Evolutionary conservation across 805 yeast species (phyloP).

Genomic region (Saturnispora serradocipensis): DNA sequence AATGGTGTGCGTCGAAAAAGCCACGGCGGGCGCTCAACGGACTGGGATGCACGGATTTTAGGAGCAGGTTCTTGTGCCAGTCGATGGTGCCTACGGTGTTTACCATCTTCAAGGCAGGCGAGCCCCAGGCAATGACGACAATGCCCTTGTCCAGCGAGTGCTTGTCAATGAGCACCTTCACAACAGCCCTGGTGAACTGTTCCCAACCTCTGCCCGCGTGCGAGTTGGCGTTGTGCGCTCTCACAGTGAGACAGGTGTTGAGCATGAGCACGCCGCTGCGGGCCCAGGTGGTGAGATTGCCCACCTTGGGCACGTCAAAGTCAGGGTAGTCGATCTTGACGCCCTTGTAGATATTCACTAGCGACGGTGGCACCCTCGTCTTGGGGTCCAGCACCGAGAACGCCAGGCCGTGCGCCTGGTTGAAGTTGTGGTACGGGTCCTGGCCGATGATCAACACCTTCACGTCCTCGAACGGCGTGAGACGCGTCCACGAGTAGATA

Average conservation of each 20-base stretch:
- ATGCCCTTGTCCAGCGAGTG: constrained; percentile 40
- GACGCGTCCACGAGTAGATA: constrained; percentile 85
- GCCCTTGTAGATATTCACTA: constrained; percentile 79
- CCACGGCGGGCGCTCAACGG: constrained; percentile 89
- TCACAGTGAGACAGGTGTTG: constrained; percentile 84
- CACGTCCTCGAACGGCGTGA: constrained; percentile 67
- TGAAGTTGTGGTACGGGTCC: constrained; percentile 88
- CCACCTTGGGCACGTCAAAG: constrained; percentile 52
- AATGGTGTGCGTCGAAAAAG: constrained; percentile 71
- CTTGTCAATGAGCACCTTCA: constrained; percentile 41
- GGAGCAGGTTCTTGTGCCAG: constrained; percentile 35
- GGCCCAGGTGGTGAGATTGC: constrained; percentile 79
- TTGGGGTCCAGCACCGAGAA: constrained; percentile 80
- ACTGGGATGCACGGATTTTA: constrained; percentile 85
- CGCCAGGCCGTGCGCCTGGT: constrained; percentile 96
- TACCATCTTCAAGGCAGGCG: constrained; percentile 34
- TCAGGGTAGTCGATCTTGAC: constrained; percentile 59
- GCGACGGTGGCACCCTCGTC: constrained; percentile 79
- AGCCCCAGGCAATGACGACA: constrained; percentile 59
- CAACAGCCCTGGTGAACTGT: constrained; percentile 65
- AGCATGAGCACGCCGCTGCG: constrained; percentile 76
- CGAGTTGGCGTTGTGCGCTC: constrained; percentile 88
- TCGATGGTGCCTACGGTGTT: constrained; percentile 22
- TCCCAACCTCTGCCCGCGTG: constrained; percentile 94
- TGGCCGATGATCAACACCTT: constrained; percentile 85